Evolutionary conservation across 2,329 filamentous ascomycete species (phyloP).

Genomic region (Teratosphaeria destructans): DNA sequence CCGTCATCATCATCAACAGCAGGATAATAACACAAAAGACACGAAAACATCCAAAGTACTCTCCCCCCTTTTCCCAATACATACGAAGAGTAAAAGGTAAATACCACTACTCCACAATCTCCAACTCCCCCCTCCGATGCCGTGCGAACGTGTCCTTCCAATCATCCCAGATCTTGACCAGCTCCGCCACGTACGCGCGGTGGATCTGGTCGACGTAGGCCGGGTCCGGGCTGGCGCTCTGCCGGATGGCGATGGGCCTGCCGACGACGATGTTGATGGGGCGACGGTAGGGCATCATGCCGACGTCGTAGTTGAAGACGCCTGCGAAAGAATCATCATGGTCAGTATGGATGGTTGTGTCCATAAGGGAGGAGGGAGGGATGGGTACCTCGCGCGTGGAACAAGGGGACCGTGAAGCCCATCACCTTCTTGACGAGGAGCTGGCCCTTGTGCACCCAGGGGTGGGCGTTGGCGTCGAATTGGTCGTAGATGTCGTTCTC

Average conservation of each 20-base stretch:
- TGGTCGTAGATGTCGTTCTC: conserved; percentile 97
- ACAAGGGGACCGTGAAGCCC: conserved; percentile 85
- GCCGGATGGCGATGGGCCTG: conserved; percentile 61
- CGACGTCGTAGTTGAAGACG: conserved; percentile 96
- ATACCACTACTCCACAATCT: conserved; percentile 48
- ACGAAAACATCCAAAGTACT: neutral
- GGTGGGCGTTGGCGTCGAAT: conserved; percentile 64
- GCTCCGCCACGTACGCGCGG: conserved; percentile 62
- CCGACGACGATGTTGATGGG: conserved; percentile 87
- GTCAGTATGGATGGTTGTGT: neutral
- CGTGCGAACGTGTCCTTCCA: conserved; percentile 68
- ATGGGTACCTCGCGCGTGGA: conserved; percentile 56
- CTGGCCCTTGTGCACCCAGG: conserved; percentile 69
- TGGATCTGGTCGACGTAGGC: conserved; percentile 75
- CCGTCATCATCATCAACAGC: too few relatives aligned
- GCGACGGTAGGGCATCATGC: conserved; percentile 83
- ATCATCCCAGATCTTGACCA: conserved; percentile 61
- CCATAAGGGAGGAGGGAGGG: conserved; percentile 31
- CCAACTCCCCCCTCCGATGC: conserved; percentile 53
- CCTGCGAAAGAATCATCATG: conserved; percentile 34
- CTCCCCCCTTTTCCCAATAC: too few relatives aligned
- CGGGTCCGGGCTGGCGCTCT: conserved; percentile 54
- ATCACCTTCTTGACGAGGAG: conserved; percentile 73
- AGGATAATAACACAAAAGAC: too few relatives aligned
- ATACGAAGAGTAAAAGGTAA: too few relatives aligned